Evolutionary conservation across 2,329 filamentous ascomycete species (phyloP).

Genomic region (Coniochaeta sp.): DNA sequence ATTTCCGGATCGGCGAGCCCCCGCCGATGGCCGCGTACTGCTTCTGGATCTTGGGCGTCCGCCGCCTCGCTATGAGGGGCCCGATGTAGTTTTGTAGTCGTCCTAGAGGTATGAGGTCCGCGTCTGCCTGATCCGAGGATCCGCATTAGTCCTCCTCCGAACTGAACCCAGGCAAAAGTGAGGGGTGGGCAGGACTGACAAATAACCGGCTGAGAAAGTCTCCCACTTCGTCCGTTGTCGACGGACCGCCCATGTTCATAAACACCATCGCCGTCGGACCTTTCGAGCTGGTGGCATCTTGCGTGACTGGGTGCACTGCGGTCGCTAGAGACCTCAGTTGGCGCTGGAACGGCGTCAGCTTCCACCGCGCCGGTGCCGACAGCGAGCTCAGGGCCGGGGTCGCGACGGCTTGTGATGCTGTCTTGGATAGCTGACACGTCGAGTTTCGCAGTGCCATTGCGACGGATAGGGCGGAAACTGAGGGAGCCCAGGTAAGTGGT

Average conservation of each 20-base stretch:
- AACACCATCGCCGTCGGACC: conserved; percentile 98
- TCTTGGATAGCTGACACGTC: conserved; percentile 26
- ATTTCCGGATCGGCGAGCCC: conserved; percentile 95
- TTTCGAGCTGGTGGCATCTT: conserved; percentile 59
- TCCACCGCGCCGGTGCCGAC: conserved; percentile 13
- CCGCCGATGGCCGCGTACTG: conserved; percentile 95
- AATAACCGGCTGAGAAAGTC: conserved; percentile 88
- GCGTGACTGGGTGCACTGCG: conserved; percentile 68
- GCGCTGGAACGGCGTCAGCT: conserved; percentile 12
- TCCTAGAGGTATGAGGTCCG: conserved; percentile 90
- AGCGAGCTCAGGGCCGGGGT: conserved; percentile 18
- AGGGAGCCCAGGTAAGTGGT: too few species aligned
- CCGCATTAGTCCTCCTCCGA: background rate
- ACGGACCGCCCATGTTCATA: conserved; percentile 96
- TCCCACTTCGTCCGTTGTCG: conserved; percentile 79
- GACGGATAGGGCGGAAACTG: background rate
- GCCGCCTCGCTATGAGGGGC: conserved; percentile 73
- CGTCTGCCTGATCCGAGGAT: conserved; percentile 60
- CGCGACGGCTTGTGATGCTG: conserved; percentile 15
- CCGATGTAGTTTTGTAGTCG: conserved; percentile 86
- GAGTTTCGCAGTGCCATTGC: conserved; percentile 33
- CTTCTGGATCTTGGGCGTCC: conserved; percentile 93
- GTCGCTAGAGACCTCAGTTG: conserved; percentile 48
- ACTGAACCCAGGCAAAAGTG: background rate
- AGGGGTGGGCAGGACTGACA: conserved; percentile 44